These are phyloP conservation scores for Colletotrichum plurivorum DNA, from an alignment of 2,329 filamentous ascomycete genomes.

Conservation along the genomic window DNA sequence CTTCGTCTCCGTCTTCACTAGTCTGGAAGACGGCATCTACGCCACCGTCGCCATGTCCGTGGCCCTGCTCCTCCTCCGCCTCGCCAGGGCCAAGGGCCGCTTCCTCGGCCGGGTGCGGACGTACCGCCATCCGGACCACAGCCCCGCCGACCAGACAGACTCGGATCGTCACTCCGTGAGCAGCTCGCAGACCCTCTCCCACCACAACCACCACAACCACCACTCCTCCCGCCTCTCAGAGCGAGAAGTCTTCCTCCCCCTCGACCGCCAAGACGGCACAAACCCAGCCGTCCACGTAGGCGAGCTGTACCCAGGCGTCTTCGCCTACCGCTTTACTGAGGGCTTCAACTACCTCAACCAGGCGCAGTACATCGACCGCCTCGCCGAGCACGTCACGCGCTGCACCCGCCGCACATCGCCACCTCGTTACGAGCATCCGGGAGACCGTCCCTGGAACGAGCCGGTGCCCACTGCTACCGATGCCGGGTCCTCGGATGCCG, in stretches of 20 bases:
- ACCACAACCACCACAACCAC: neutral
- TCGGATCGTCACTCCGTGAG: conserved; percentile 12
- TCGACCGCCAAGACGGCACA: conserved; percentile 64
- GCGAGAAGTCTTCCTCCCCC: conserved; percentile 59
- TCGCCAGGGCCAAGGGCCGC: conserved; percentile 60
- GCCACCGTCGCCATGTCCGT: conserved; percentile 60
- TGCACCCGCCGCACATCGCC: conserved; percentile 54
- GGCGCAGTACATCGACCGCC: conserved; percentile 63
- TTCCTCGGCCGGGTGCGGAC: conserved; percentile 58
- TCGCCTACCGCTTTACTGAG: conserved; percentile 69
- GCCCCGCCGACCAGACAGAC: conserved; percentile 9
- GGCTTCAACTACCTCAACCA: conserved; percentile 71
- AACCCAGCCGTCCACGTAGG: conserved; percentile 62
- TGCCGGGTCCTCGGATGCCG: neutral
- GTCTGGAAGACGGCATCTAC: conserved; percentile 66
- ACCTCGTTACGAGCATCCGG: conserved; percentile 30
- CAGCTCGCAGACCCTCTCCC: conserved; percentile 36
- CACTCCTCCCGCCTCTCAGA: neutral
- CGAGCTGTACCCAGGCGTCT: conserved; percentile 67
- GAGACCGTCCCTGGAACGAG: conserved; percentile 69
- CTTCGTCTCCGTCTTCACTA: conserved; percentile 64
- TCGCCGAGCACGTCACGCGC: conserved; percentile 59
- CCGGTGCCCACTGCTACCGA: conserved; percentile 27
- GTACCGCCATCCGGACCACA: conserved; percentile 36
- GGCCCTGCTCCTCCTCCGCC: conserved; percentile 58